These are phyloP conservation scores for Coemansia sp. DNA, from an alignment of 192 early-diverging fungal species.

Conservation along the genomic window DNA sequence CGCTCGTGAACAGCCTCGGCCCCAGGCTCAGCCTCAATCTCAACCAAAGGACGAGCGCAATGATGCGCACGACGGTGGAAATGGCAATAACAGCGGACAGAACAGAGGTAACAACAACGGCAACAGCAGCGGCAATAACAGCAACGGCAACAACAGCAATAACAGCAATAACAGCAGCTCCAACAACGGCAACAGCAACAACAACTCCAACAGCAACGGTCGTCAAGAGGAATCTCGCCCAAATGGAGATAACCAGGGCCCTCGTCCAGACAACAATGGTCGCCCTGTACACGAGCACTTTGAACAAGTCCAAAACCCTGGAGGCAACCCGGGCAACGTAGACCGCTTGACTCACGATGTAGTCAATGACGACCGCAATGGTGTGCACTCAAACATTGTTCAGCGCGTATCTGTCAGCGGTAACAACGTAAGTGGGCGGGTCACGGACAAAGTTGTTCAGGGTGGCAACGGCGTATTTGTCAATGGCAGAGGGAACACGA, in stretches of 20 bases:
- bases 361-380: conserved; percentile 38
- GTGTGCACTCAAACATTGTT: conserved; percentile 37
- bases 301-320: conserved; percentile 41
- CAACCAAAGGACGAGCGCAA: conserved; percentile 2
- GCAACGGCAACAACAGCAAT: no score
- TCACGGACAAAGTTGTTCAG: conserved; percentile 11
- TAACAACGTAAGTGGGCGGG: conserved; percentile 35
- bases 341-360: conserved; percentile 29
- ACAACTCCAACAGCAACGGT: conserved; percentile 2
- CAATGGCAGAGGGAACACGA: conserved; percentile 41
- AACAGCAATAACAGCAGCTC: no score
- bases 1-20: conserved; percentile 4
- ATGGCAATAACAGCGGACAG: neutral
- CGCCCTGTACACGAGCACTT: conserved; percentile 29
- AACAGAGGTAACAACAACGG: no score
- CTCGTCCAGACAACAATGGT: conserved; percentile 1
- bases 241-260: neutral
- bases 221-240: conserved; percentile 13
- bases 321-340: conserved; percentile 44
- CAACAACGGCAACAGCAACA: no score
- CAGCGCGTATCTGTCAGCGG: conserved; percentile 33
- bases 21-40: conserved; percentile 4
- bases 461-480: conserved; percentile 26
- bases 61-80: neutral
- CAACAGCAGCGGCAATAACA: no score